Conservation (phyloP, 2,329 filamentous ascomycete genomes). For the Cryphonectria parasitica region DNA sequence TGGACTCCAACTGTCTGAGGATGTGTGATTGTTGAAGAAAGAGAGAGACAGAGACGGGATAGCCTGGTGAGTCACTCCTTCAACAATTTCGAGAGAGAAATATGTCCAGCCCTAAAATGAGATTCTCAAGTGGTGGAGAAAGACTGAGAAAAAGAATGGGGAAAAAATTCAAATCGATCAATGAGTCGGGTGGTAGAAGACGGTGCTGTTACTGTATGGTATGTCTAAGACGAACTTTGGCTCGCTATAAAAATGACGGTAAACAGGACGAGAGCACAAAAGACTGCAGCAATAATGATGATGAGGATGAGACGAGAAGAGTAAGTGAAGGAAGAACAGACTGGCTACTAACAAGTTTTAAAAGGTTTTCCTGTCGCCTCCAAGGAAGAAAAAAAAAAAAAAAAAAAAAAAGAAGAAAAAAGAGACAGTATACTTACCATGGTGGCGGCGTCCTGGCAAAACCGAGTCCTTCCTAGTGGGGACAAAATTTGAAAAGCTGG, state of each 20-base stretch:
- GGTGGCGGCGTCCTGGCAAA: slow-evolving; percentile 18
- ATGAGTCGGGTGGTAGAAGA: neutral
- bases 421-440: neutral
- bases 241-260: neutral
- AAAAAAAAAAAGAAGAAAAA: neutral
- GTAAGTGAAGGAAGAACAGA: neutral
- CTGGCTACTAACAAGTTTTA: slow-evolving; percentile 1
- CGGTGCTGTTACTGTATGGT: neutral
- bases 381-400: neutral
- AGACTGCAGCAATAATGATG: neutral
- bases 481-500: slow-evolving; percentile 23
- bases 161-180: neutral
- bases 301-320: neutral
- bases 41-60: neutral
- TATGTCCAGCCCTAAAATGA: neutral
- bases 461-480: slow-evolving; percentile 14
- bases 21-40: too few species aligned
- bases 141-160: neutral
- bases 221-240: neutral
- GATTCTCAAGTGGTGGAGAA: neutral
- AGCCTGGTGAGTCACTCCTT: slow-evolving; percentile 14
- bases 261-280: neutral
- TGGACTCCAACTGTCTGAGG: too few species aligned
- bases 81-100: neutral
- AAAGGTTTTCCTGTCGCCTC: slow-evolving; percentile 19